A percentile compares a stretch with the other conserved stretches of the same genome.
These are phyloP conservation scores for Penicillium sumatraense DNA, from an alignment of 2,329 filamentous ascomycete genomes.

Conservation along the genomic window DNA sequence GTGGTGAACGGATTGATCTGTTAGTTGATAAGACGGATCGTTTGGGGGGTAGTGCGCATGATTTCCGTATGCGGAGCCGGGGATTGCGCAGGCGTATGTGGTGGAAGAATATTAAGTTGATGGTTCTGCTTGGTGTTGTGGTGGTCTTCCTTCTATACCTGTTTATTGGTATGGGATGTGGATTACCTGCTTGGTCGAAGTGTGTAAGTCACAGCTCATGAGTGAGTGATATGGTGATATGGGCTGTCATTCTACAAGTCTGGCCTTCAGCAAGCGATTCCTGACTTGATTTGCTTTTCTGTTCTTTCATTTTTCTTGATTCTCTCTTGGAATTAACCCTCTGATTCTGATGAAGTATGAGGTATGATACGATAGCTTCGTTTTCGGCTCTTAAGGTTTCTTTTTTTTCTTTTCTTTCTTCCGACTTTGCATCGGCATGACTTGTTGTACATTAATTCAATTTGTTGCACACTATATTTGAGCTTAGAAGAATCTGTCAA, in stretches of 20 bases:
- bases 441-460: background rate
- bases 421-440: background rate
- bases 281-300: background rate
- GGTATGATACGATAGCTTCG: conserved; percentile 16
- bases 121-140: conserved; percentile 77
- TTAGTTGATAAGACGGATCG: conserved; percentile 96
- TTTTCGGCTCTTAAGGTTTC: background rate
- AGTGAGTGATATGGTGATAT: background rate
- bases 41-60: conserved; percentile 81
- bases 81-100: conserved; percentile 93
- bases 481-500: no score
- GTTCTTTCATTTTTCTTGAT: background rate
- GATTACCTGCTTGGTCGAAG: conserved; percentile 61
- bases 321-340: conserved; percentile 1
- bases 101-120: conserved; percentile 99
- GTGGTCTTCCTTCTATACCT: conserved; percentile 71
- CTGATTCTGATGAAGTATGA: conserved; percentile 17
- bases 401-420: background rate
- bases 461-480: background rate
- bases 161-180: conserved; percentile 74
- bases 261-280: conserved; percentile 14
- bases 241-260: background rate
- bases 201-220: conserved; percentile 40
- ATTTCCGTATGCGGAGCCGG: conserved; percentile 86
- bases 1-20: conserved; percentile 90